Conservation (phyloP, 805 yeast species). For the Lachancea dasiensis region DNA sequence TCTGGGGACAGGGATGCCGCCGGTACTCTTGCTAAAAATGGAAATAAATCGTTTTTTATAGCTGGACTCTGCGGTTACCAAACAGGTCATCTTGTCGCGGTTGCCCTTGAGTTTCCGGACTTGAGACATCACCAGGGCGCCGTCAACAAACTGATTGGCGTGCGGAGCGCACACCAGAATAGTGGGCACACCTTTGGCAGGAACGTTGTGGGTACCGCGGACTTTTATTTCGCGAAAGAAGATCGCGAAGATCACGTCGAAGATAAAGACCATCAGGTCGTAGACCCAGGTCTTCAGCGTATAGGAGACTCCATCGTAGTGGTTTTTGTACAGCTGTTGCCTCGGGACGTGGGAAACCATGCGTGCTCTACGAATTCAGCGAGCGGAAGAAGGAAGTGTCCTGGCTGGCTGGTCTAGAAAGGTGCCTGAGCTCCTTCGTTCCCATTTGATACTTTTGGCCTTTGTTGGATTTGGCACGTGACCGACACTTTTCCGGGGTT, state of each 20-base stretch:
- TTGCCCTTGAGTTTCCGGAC: constrained; percentile 43
- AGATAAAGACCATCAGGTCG: constrained; percentile 26
- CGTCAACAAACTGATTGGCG: constrained; percentile 84
- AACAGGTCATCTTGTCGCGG: constrained; percentile 62
- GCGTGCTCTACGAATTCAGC: no score
- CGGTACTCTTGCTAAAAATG: constrained; percentile 60
- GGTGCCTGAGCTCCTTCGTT: no score
- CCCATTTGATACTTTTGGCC: no score
- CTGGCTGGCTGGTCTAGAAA: no score
- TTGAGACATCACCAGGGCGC: constrained; percentile 70
- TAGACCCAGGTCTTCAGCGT: constrained; percentile 25
- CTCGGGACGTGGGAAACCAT: constrained; percentile 25
- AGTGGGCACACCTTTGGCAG: constrained; percentile 41
- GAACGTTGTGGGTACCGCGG: constrained; percentile 45
- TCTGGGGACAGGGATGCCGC: constrained; percentile 83
- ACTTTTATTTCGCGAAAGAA: constrained; percentile 73
- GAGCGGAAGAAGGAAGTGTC: no score
- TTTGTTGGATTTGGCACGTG: constrained; percentile 5
- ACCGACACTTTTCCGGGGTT: neutral
- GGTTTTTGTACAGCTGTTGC: constrained; percentile 17
- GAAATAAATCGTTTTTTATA: constrained; percentile 63
- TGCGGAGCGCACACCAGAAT: constrained; percentile 79
- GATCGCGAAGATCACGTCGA: constrained; percentile 31
- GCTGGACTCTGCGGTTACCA: constrained; percentile 78
- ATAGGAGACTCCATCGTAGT: constrained; percentile 25